Base-by-base conservation (phyloP, 495 filamentous ascomycete genomes). In the Evernia prunastri region DNA sequence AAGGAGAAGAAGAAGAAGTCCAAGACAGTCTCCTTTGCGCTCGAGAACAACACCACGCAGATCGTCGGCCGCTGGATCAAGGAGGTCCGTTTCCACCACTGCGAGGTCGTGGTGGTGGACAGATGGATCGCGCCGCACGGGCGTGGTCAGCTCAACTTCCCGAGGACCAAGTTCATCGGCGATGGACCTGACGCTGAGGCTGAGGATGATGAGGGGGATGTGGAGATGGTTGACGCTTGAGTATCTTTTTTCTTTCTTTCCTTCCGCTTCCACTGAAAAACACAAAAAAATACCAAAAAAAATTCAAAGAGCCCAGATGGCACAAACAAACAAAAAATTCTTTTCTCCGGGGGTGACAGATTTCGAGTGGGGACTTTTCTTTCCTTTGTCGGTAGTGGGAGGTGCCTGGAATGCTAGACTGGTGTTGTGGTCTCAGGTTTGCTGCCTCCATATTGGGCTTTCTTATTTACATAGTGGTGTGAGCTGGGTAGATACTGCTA, bases 141-240 rank as follows among this genome's bases (percentile, higher is more conserved):
- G 42, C 63, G 40, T 15, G 20, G n/a, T 31, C 63, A 65, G 63
- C 45, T 60, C 39, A 23, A 53, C 31, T 65, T 65, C 57, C 63
- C 63, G 20, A 37, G n/a, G 43, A 65, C 63, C 3, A 60, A 25
- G 35, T 65, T 57, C 42, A 42, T 65, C 40, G 20, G 63, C 17
- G 63, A 59, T 36, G 45, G 18, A 20, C 47, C 45, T 20, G 63
- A 53, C 23, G 10, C 20, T 20, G 35, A 43, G 33, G 20, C 12
- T 12, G 63, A 60, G 63, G 63, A 65, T 56, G 27, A 33, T 20
- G 58, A 59, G 36, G 63, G 63, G 27, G 63, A 65, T 47, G 43
- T 61, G 57, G 47, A 49, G 58, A 70, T 74, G 17, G 25, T 27
- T 13, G 47, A 62, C 31, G 60, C 36, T 56, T 49, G 45, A 54